A percentile compares a stretch with the other conserved stretches of the same genome.
phyloP scores from a whole-genome alignment of 78 protist genomes.

The Emiliania huxleyi region DNA sequence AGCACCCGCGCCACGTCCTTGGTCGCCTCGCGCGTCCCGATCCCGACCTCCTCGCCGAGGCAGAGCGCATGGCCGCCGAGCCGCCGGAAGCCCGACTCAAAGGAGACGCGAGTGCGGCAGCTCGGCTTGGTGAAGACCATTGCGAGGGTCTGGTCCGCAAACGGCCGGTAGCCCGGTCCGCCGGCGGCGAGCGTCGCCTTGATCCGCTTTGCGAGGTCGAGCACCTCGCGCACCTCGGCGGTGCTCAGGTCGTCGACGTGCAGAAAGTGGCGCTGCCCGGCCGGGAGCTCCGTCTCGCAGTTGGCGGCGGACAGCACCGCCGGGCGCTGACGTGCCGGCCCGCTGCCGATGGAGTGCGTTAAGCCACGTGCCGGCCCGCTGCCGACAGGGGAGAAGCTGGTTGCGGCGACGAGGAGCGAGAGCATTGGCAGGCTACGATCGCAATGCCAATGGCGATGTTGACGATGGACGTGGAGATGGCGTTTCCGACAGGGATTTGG shows the following conservation, averaged over 20 bases:
- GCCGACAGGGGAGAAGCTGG: too few species aligned
- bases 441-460: too few species aligned
- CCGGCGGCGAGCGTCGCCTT: not conserved
- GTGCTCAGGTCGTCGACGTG: not conserved
- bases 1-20: constrained; percentile 26
- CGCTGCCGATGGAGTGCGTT: too few species aligned
- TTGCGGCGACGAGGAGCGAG: too few species aligned
- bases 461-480: too few species aligned
- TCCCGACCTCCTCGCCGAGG: constrained; percentile 3
- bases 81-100: not conserved
- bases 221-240: not conserved
- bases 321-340: too few species aligned
- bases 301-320: not conserved
- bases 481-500: too few species aligned
- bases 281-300: not conserved
- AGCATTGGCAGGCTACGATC: too few species aligned
- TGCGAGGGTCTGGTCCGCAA: not conserved
- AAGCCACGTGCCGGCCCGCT: too few species aligned
- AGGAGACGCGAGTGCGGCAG: constrained; percentile 13
- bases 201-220: not conserved
- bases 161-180: not conserved
- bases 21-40: constrained; percentile 22
- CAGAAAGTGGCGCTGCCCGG: not conserved
- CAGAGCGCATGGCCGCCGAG: constrained; percentile 26
- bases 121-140: constrained; percentile 9